Evolutionary conservation across 164 flowering plant species (phyloP), one percentile per base, ranked within the genome.

Genomic region (Aristolochia contorta): DNA sequence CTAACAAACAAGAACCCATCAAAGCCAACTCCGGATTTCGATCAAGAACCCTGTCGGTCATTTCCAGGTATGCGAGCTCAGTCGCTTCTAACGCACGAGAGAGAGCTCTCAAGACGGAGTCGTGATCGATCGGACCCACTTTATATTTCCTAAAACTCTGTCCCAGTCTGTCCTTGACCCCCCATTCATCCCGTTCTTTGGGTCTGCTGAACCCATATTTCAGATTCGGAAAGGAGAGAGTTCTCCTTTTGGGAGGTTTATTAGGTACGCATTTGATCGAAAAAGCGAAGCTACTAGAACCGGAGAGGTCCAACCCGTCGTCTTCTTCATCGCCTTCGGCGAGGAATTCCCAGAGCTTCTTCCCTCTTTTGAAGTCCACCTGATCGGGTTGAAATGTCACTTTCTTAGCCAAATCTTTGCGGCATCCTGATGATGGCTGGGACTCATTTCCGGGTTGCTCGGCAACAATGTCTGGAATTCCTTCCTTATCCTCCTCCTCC

Each of bases 1-100:
- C 97, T 77, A 94, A 71, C 69, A 94, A 76, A 72, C 99, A 94
- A 0, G 99, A 94, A 52, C 99, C 99, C 97, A 91, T 91, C 69
- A 94, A 67, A 0, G 97, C 97, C 51, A 94, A 81, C 78, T 94
- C 99, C 0, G 97, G 95, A 71, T 86, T 85, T 13, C 69, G 76
- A 72, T 87, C 96, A 66, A 91, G 81, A 62, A 87, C 79, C 77
- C 79, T 84, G 61, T 94, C 96, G 1, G 93, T 89, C 96, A 94
- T 82, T 47, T 91, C 95, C 66, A 94, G 68, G 69, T 86, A 94
- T 0, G 85, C 90, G 7, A 69, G 62, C 74, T 94, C 99, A 12
- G 95, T 85, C 16, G 73, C 68, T 66, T 86, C 95, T 16, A 94
- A 75, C 46, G 93, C 99, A 70, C 81, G 66, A 1, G 95, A 81